Conservation (phyloP, 1,284 basidiomycete genomes). For the Ustilago bromivora region DNA sequence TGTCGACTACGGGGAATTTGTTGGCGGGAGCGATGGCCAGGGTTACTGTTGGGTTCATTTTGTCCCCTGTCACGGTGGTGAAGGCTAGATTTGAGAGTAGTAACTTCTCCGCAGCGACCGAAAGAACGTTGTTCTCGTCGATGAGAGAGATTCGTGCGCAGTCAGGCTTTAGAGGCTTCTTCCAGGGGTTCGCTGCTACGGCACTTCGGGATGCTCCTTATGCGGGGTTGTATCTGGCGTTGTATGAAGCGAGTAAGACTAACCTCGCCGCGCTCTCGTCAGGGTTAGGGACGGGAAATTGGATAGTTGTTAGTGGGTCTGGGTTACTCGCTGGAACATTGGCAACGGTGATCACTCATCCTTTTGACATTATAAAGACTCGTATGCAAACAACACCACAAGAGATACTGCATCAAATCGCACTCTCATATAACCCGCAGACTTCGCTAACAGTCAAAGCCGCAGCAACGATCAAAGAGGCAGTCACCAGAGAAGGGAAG, state of each 20-base stretch:
- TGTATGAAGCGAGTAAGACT: conserved; percentile 75
- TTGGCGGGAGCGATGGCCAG: conserved; percentile 88
- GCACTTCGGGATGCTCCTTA: conserved; percentile 94
- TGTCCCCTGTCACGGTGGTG: conserved; percentile 93
- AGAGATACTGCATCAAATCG: conserved; percentile 26
- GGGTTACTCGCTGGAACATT: conserved; percentile 62
- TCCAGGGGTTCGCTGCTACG: conserved; percentile 89
- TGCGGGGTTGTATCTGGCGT: conserved; percentile 90
- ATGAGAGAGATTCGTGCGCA: conserved; percentile 74
- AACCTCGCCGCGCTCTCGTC: conserved; percentile 35
- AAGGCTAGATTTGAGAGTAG: conserved; percentile 78
- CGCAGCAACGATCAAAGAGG: neutral
- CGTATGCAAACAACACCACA: conserved; percentile 64
- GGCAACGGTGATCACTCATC: conserved; percentile 67
- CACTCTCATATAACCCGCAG: conserved; percentile 5
- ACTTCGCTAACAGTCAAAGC: neutral
- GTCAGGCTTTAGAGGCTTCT: conserved; percentile 82
- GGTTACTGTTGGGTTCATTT: conserved; percentile 83
- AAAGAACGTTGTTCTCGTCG: conserved; percentile 55
- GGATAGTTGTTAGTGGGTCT: conserved; percentile 56
- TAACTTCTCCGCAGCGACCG: conserved; percentile 59
- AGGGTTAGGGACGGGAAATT: conserved; percentile 49
- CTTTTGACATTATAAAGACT: conserved; percentile 69
- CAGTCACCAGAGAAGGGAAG: neutral
- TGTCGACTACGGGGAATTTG: conserved; percentile 85